These are phyloP conservation scores for Ampelomyces quisqualis DNA, from an alignment of 2,329 filamentous ascomycete species.

Conservation along the genomic window DNA sequence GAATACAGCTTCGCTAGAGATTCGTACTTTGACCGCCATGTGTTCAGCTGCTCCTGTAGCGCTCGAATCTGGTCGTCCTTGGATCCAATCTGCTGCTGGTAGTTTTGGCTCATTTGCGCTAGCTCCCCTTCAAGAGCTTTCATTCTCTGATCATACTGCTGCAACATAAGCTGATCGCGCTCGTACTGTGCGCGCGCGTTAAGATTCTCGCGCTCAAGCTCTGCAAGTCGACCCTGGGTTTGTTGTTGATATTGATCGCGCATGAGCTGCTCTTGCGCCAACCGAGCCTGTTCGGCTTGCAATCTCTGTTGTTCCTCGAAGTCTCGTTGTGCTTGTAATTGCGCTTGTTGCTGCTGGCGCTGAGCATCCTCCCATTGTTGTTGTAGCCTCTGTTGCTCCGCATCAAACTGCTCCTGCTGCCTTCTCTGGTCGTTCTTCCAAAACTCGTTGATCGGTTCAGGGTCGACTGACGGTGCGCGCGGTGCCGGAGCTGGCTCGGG, in stretches of 20 bases:
- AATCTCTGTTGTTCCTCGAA: slow-evolving; percentile 93
- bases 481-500: slow-evolving; percentile 63
- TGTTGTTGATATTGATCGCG: slow-evolving; percentile 89
- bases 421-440: slow-evolving; percentile 92
- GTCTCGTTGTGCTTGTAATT: slow-evolving; percentile 84
- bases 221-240: slow-evolving; percentile 91
- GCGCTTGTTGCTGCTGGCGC: slow-evolving; percentile 76
- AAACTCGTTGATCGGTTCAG: slow-evolving; percentile 94
- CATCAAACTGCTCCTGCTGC: slow-evolving; percentile 92
- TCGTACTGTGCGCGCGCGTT: slow-evolving; percentile 94
- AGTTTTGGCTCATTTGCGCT: slow-evolving; percentile 75
- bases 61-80: slow-evolving; percentile 93
- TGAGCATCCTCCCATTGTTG: slow-evolving; percentile 83
- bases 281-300: slow-evolving; percentile 82
- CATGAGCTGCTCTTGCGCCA: slow-evolving; percentile 87
- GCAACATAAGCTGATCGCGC: slow-evolving; percentile 93
- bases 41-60: slow-evolving; percentile 95
- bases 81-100: slow-evolving; percentile 79
- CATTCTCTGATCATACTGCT: slow-evolving; percentile 91
- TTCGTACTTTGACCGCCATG: slow-evolving; percentile 96
- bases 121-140: slow-evolving; percentile 91
- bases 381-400: slow-evolving; percentile 85
- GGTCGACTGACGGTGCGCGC: slow-evolving; percentile 70
- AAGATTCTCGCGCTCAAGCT: slow-evolving; percentile 92
- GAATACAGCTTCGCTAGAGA: slow-evolving; percentile 95